Percentiles rank a stretch among this genome's conserved stretches.
These are phyloP conservation scores for Aspergillus thermomutatus DNA, from an alignment of 2,329 filamentous ascomycete species.

Conservation along the genomic window DNA sequence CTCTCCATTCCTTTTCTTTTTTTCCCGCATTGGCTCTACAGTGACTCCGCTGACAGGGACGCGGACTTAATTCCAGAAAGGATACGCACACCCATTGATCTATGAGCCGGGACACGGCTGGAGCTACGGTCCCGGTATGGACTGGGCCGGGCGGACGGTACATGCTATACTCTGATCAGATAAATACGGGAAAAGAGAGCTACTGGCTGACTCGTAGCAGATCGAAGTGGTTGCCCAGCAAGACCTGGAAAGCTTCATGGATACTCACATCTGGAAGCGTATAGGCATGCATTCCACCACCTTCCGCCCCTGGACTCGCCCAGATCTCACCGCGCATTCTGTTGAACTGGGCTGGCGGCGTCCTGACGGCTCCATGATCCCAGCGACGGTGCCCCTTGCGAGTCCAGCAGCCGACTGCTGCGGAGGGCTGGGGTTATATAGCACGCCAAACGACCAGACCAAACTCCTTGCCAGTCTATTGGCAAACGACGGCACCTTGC, in stretches of 20 bases:
- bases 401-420: constrained; percentile 11
- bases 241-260: constrained; percentile 44
- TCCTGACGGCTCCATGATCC: neutral
- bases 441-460: constrained; percentile 17
- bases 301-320: constrained; percentile 2
- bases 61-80: neutral
- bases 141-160: constrained; percentile 51
- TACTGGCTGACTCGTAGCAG: neutral
- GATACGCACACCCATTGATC: constrained; percentile 34
- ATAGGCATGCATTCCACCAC: constrained; percentile 37
- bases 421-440: constrained; percentile 20
- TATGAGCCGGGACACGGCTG: constrained; percentile 52
- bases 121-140: constrained; percentile 48
- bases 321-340: neutral
- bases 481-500: neutral
- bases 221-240: constrained; percentile 45
- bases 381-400: constrained; percentile 2
- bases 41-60: neutral
- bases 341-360: neutral
- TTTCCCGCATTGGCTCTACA: no score
- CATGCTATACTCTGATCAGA: neutral
- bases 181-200: neutral
- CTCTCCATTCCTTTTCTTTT: no score
- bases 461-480: constrained; percentile 17
- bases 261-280: constrained; percentile 43